Evolutionary conservation across 352 stramenopile species (phyloP).

Genomic region (Globisporangium spiculum): DNA sequence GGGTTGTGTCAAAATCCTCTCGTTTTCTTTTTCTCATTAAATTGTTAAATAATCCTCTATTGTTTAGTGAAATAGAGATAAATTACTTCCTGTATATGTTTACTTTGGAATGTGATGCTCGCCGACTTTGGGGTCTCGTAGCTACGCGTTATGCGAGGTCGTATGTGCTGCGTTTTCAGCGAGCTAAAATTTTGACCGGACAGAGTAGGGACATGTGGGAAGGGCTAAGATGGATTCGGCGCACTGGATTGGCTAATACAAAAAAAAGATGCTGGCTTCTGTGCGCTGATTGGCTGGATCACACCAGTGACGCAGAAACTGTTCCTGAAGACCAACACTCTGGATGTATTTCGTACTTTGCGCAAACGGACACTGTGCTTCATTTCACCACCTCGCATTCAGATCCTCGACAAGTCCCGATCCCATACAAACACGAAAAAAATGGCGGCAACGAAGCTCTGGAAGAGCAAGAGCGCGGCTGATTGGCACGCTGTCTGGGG

Average conservation of each 20-base stretch:
- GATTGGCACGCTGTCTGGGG: constrained; percentile 38
- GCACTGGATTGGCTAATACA: neutral
- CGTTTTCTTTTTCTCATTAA: neutral
- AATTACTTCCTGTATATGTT: too few species aligned
- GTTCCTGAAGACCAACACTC: constrained; percentile 7
- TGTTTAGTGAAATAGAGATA: neutral
- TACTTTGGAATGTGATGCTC: too few species aligned
- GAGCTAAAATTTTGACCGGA: neutral
- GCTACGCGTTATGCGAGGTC: neutral
- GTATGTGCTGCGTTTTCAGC: neutral
- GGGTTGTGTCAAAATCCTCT: neutral
- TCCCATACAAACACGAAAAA: neutral
- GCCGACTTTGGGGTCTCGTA: neutral
- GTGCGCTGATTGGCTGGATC: neutral
- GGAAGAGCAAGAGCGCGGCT: constrained; percentile 20
- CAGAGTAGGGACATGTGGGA: neutral
- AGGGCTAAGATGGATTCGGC: neutral
- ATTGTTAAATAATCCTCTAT: neutral
- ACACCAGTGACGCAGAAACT: neutral
- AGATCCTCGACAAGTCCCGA: neutral
- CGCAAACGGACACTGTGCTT: neutral
- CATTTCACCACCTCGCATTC: neutral
- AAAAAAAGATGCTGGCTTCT: neutral
- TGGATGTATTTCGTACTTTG: constrained; percentile 5
- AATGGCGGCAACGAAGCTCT: constrained; percentile 21